Evolutionary conservation across 139 green algal species (phyloP).

Genomic region (Chlorella ohadii): DNA sequence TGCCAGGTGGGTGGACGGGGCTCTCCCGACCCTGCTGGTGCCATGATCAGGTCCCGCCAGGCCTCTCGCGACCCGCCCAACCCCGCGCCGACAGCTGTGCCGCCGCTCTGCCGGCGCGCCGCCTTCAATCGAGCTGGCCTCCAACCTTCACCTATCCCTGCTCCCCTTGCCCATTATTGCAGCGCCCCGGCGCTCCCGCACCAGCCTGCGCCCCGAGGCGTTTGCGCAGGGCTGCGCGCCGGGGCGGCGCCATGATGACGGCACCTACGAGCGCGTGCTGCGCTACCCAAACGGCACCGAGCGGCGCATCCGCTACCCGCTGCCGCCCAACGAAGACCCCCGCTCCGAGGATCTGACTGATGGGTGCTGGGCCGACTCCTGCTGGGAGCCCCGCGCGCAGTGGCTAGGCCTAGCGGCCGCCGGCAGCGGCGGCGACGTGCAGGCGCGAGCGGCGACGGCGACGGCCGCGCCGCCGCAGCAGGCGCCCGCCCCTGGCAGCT

Average conservation of each 20-base stretch:
- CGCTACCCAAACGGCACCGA: conserved; percentile 67
- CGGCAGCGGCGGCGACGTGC: not conserved
- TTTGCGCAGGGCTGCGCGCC: conserved; percentile 21
- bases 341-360: conserved; percentile 14
- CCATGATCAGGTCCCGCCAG: too few relatives aligned
- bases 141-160: not conserved
- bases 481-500: not conserved
- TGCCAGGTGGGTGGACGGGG: too few relatives aligned
- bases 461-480: too few relatives aligned
- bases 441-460: not conserved
- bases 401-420: not conserved
- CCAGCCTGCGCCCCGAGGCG: not conserved
- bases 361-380: conserved; percentile 25
- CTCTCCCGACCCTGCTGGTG: too few relatives aligned
- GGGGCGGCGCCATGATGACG: not conserved
- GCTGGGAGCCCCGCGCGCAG: conserved; percentile 4
- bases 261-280: conserved; percentile 51
- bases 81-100: too few relatives aligned
- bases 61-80: too few relatives aligned
- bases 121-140: too few relatives aligned
- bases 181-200: not conserved
- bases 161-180: not conserved
- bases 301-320: conserved; percentile 62
- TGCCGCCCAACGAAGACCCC: not conserved
- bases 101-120: too few relatives aligned